Evolutionary conservation across 225 moss, liverwort and hornwort species (phyloP).

Genomic region (Marchantia paleacea): DNA sequence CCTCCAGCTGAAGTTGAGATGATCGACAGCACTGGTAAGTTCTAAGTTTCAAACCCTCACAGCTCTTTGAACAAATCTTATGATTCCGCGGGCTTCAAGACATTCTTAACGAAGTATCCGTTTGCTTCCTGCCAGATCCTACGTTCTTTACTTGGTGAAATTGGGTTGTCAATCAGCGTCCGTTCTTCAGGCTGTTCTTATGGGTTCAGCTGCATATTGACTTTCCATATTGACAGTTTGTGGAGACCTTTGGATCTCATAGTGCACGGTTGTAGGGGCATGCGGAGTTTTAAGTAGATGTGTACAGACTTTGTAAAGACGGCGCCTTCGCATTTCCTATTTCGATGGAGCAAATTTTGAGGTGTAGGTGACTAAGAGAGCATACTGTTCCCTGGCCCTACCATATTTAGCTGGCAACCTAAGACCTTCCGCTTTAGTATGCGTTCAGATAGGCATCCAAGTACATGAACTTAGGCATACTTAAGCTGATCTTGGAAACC

Average conservation of each 20-base stretch:
- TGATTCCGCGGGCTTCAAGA: background rate
- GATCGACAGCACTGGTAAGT: slow-evolving; percentile 13
- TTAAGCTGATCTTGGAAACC: too few species aligned
- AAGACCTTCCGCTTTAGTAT: too few species aligned
- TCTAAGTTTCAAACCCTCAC: background rate
- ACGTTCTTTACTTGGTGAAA: slow-evolving; percentile 20
- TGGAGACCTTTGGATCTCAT: background rate
- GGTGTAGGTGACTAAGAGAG: background rate
- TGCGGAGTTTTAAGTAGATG: background rate
- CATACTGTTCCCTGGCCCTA: background rate
- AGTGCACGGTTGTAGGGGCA: background rate
- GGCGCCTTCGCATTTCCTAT: background rate
- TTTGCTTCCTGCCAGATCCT: slow-evolving; percentile 8
- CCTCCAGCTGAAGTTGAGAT: slow-evolving; percentile 16
- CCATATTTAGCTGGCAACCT: too few species aligned
- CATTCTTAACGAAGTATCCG: background rate
- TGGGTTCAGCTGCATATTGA: background rate
- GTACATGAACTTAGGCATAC: too few species aligned
- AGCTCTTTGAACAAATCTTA: background rate
- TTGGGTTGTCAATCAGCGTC: background rate
- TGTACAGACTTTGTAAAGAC: background rate
- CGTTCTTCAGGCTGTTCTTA: background rate
- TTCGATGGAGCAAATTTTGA: background rate
- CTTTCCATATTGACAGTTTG: background rate
- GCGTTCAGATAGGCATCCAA: too few species aligned